Base-by-base conservation (phyloP, 768 basidiomycete genomes). In the Tephrocybe sp. region DNA sequence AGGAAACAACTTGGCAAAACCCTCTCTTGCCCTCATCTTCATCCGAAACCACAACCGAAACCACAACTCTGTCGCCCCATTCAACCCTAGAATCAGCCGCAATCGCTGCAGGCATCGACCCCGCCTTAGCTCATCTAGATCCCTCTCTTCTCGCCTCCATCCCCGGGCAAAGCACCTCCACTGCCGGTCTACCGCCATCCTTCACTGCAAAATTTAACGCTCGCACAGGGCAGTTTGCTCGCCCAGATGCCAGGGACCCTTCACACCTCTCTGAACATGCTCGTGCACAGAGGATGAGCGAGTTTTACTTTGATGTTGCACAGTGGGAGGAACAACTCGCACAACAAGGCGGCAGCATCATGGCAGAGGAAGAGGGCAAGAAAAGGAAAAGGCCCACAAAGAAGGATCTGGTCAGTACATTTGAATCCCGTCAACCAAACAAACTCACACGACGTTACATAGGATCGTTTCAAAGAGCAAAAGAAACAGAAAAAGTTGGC, bases 401-500 rank as follows among this genome's bases (percentile, higher is more conserved):
- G 77, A 89, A 88, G 66, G 90, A 93, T 62, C 62, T 92, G 75
- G 90, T 91, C 56, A 51, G 87, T 73, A n/a, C n/a, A n/a, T n/a
- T n/a, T 49, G 18, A 22, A 10, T 3, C 33, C 18, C 12, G 41
- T 38, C 5, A 30, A 45, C 29, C 52, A 31, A 25, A 42, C 57
- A 16, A 33, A 18, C 50, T 41, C 53, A 63, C 38, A 42, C 50
- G 8, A 59, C 45, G 18, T 51, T 16, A 44, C 56, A 37, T 64
- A 91, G 89, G 88, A 91, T 57, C 82, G 87, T 34, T 91, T 86
- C 65, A 88, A 86, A 62, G 87, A 91, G 62, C 84, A 88, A 71
- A 92, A 91, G 66, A 76, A 69, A 56, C 68, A 73, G 61, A 91
- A 91, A 73, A 34, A 34, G n/a, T 34, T 16, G 11, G 16, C 33